Conservation (phyloP, 1,139 yeast species). For the Komagataea norvegica region DNA sequence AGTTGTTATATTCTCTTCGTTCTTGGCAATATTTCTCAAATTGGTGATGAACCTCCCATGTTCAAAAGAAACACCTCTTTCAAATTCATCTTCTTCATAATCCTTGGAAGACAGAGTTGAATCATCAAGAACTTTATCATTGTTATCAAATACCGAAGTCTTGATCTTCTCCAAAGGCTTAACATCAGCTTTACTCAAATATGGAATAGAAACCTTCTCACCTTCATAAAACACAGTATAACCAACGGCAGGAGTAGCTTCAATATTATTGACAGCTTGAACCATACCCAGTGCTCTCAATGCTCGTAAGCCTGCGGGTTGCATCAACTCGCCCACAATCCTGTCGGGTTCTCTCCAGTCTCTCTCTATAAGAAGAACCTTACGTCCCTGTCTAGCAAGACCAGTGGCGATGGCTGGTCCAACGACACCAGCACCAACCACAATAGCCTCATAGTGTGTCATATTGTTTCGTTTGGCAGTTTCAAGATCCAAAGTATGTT, state of each 20-base stretch:
- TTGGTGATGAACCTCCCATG: slow-evolving; percentile 86
- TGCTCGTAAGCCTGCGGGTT: slow-evolving; percentile 90
- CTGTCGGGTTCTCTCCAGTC: slow-evolving; percentile 92
- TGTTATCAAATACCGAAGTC: slow-evolving; percentile 49
- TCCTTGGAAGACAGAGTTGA: slow-evolving; percentile 41
- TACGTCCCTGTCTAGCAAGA: slow-evolving; percentile 83
- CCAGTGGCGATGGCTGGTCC: slow-evolving; percentile 94
- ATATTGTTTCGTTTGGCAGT: too few species aligned
- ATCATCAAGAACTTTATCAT: slow-evolving; percentile 49
- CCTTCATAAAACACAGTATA: slow-evolving; percentile 71
- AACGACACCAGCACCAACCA: slow-evolving; percentile 89
- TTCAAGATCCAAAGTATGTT: too few species aligned
- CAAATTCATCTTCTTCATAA: slow-evolving; percentile 60
- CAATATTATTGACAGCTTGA: slow-evolving; percentile 73
- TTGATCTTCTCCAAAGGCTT: slow-evolving; percentile 46
- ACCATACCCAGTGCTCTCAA: slow-evolving; percentile 76
- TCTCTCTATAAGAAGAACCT: slow-evolving; percentile 65
- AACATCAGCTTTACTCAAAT: slow-evolving; percentile 60
- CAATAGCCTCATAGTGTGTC: slow-evolving; percentile 35
- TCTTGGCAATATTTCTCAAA: slow-evolving; percentile 64
- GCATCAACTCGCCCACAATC: slow-evolving; percentile 94
- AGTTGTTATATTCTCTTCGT: slow-evolving; percentile 67
- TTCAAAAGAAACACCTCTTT: slow-evolving; percentile 81
- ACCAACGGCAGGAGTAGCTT: slow-evolving; percentile 74
- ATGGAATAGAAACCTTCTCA: slow-evolving; percentile 54